phyloP scores from a whole-genome alignment of 305 asterid species.

The Withania somnifera region DNA sequence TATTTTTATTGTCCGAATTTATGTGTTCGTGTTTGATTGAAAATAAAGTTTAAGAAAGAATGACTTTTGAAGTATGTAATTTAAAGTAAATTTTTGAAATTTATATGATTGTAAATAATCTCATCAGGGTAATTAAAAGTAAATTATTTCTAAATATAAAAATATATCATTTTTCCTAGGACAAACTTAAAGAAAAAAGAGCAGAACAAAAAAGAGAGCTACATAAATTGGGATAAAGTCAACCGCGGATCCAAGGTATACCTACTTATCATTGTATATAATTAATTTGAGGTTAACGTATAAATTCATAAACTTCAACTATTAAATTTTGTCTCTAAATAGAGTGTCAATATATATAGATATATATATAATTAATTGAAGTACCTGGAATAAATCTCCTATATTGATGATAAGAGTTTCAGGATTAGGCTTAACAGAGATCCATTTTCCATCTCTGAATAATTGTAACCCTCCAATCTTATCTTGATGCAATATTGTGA shows the following conservation, averaged over 20 bases:
- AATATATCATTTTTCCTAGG: not conserved
- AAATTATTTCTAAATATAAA: not conserved
- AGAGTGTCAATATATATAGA: too few relatives aligned
- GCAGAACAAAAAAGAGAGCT: too few relatives aligned
- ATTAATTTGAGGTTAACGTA: too few relatives aligned
- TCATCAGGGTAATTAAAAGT: not conserved
- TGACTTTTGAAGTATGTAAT: not conserved
- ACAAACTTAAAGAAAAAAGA: too few relatives aligned
- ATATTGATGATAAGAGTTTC: slow-evolving; percentile 63
- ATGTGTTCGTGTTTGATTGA: too few relatives aligned
- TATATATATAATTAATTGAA: not conserved
- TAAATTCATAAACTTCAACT: too few relatives aligned
- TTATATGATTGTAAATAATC: not conserved
- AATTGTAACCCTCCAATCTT: slow-evolving; percentile 70
- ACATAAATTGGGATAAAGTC: too few relatives aligned
- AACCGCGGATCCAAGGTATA: too few relatives aligned
- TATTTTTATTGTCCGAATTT: too few relatives aligned
- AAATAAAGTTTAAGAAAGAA: not conserved
- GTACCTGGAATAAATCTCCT: slow-evolving; percentile 80
- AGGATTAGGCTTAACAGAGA: slow-evolving; percentile 74
- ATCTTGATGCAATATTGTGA: slow-evolving; percentile 74
- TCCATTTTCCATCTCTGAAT: slow-evolving; percentile 61
- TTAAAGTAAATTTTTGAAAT: not conserved
- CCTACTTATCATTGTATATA: too few relatives aligned
- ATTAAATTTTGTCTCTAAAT: too few relatives aligned